Evolutionary conservation across 306 rosid genomes (phyloP).

Genomic region (Boehmeria nivea): DNA sequence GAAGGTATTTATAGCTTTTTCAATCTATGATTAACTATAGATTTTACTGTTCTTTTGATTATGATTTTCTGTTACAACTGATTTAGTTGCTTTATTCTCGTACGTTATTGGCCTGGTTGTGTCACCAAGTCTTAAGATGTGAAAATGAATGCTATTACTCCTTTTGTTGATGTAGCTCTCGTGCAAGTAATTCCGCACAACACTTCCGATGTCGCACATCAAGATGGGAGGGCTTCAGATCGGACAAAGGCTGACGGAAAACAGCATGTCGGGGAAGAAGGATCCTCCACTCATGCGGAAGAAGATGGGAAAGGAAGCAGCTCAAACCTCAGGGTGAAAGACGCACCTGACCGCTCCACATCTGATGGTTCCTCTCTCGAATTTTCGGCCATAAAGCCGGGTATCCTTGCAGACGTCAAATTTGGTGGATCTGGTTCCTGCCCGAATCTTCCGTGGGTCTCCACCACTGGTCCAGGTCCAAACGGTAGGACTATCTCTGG

Average conservation of each 20-base stretch:
- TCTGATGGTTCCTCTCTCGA: constrained; percentile 53
- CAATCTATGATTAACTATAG: background rate
- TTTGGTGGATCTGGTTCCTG: constrained; percentile 86
- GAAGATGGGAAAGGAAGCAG: constrained; percentile 74
- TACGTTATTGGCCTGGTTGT: too few species aligned
- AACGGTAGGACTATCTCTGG: constrained; percentile 89
- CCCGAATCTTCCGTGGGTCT: constrained; percentile 96
- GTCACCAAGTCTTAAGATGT: background rate
- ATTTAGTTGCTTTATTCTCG: too few species aligned
- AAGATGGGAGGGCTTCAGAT: constrained; percentile 58
- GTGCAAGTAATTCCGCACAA: constrained; percentile 43
- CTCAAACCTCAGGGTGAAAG: constrained; percentile 62
- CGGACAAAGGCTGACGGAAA: constrained; percentile 60
- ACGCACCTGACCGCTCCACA: constrained; percentile 40
- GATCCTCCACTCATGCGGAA: constrained; percentile 62
- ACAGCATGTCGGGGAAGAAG: constrained; percentile 62
- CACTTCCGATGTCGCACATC: constrained; percentile 43
- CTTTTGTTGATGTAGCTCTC: constrained; percentile 36
- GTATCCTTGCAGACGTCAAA: constrained; percentile 75
- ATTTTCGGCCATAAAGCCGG: constrained; percentile 74
- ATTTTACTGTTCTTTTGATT: background rate
- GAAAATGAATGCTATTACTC: constrained; percentile 20
- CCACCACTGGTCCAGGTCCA: constrained; percentile 75
- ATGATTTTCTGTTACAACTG: too few species aligned
- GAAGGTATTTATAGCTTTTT: background rate